These are phyloP conservation scores for Lecanicillium sp. DNA, from an alignment of 2,329 filamentous ascomycete genomes.

Conservation along the genomic window DNA sequence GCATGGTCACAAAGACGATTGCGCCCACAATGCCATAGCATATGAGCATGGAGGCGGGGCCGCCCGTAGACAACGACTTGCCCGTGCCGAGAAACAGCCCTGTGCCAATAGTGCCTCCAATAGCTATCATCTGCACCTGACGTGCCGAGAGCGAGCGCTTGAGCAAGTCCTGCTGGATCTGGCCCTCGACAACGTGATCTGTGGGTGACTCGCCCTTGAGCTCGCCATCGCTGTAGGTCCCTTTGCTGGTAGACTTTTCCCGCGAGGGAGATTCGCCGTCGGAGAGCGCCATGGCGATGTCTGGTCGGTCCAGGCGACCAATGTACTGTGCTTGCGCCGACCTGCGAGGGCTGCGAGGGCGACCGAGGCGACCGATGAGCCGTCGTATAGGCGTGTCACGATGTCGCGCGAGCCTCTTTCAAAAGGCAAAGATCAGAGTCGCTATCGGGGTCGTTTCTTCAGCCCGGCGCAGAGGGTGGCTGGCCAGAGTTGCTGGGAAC, in stretches of 20 bases:
- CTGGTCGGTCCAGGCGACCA: neutral
- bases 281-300: neutral
- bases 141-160: constrained; percentile 48
- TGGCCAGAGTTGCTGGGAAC: too few relatives aligned
- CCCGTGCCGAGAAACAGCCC: constrained; percentile 57
- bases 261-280: constrained; percentile 3
- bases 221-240: constrained; percentile 4
- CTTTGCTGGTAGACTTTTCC: constrained; percentile 2
- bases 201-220: neutral
- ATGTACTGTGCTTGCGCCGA: too few relatives aligned
- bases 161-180: constrained; percentile 34
- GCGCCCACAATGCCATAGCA: constrained; percentile 48
- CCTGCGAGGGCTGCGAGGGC: too few relatives aligned
- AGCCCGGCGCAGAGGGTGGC: too few relatives aligned
- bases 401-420: too few relatives aligned
- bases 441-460: too few relatives aligned
- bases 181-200: constrained; percentile 8
- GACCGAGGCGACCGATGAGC: too few relatives aligned
- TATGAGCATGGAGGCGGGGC: constrained; percentile 51
- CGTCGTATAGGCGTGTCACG: too few relatives aligned
- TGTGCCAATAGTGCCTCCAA: constrained; percentile 51
- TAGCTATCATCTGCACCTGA: constrained; percentile 63
- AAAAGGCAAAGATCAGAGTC: too few relatives aligned
- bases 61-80: constrained; percentile 50
- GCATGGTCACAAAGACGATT: constrained; percentile 53